Conservation (phyloP, 2,329 filamentous ascomycete species). For the Lachnellula occidentalis region DNA sequence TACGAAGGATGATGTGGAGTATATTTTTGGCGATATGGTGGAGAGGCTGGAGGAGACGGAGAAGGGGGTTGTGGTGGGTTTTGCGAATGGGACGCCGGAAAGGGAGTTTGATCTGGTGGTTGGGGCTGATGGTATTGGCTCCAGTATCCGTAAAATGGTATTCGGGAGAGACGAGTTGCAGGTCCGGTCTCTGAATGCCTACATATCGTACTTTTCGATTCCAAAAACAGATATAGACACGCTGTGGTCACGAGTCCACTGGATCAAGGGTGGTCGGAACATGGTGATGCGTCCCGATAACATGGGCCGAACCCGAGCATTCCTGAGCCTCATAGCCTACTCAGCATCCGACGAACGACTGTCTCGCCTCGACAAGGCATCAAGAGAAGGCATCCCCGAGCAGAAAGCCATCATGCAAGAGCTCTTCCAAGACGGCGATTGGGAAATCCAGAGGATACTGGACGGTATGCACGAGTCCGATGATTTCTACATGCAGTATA, state of each 20-base stretch:
- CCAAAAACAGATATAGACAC: slow-evolving; percentile 29
- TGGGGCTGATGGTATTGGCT: slow-evolving; percentile 50
- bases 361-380: not conserved
- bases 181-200: slow-evolving; percentile 18
- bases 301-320: slow-evolving; percentile 35
- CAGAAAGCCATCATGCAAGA: slow-evolving; percentile 26
- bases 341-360: not conserved
- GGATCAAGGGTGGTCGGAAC: slow-evolving; percentile 30
- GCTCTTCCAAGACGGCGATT: slow-evolving; percentile 43
- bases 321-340: slow-evolving; percentile 30
- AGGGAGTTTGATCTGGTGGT: slow-evolving; percentile 46
- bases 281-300: slow-evolving; percentile 39
- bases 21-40: slow-evolving; percentile 32
- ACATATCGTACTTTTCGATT: slow-evolving; percentile 36
- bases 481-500: slow-evolving; percentile 43
- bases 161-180: slow-evolving; percentile 26
- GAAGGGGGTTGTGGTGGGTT: slow-evolving; percentile 33
- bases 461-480: slow-evolving; percentile 33
- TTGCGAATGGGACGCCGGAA: slow-evolving; percentile 38
- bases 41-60: slow-evolving; percentile 17
- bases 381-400: slow-evolving; percentile 30
- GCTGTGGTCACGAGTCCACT: slow-evolving; percentile 34
- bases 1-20: slow-evolving; percentile 27
- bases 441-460: slow-evolving; percentile 40
- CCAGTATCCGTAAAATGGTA: slow-evolving; percentile 38